phyloP scores from a whole-genome alignment of 306 rosid species.

The Vigna reflexopilosa region DNA sequence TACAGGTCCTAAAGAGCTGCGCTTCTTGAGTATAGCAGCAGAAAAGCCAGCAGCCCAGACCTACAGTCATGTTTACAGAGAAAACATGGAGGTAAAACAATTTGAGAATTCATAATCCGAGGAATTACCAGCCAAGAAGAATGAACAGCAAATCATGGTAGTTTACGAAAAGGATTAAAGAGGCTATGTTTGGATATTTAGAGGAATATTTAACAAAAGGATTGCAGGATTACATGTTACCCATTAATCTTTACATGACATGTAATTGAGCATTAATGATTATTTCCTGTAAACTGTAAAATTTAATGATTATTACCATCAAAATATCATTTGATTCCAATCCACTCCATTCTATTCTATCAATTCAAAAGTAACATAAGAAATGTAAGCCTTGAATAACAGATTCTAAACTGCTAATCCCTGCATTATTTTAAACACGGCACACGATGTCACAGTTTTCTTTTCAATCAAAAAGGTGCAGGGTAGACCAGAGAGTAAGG shows the following conservation, averaged over 20 bases:
- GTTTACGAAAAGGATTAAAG: not conserved
- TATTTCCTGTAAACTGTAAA: no score
- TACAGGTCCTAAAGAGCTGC: conserved; percentile 52
- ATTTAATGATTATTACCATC: not conserved
- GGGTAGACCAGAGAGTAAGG: not conserved
- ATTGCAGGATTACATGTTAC: no score
- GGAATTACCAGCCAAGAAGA: conserved; percentile 24
- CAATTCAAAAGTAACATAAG: not conserved
- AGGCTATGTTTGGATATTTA: not conserved
- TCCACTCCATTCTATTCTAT: not conserved
- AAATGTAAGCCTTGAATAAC: not conserved
- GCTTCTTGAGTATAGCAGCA: conserved; percentile 78
- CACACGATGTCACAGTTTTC: not conserved
- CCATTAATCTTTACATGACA: no score
- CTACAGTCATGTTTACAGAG: conserved; percentile 41
- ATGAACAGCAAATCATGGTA: conserved; percentile 10
- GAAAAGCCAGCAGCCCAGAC: conserved; percentile 97
- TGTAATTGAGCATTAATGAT: no score
- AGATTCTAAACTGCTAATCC: conserved; percentile 2
- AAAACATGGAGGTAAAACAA: not conserved
- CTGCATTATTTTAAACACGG: not conserved
- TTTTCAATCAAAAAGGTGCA: not conserved
- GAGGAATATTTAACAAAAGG: not conserved
- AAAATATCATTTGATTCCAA: not conserved
- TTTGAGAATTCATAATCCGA: conserved; percentile 5